Conservation (phyloP, 2,329 filamentous ascomycete genomes). For the Trichoderma sp. region DNA sequence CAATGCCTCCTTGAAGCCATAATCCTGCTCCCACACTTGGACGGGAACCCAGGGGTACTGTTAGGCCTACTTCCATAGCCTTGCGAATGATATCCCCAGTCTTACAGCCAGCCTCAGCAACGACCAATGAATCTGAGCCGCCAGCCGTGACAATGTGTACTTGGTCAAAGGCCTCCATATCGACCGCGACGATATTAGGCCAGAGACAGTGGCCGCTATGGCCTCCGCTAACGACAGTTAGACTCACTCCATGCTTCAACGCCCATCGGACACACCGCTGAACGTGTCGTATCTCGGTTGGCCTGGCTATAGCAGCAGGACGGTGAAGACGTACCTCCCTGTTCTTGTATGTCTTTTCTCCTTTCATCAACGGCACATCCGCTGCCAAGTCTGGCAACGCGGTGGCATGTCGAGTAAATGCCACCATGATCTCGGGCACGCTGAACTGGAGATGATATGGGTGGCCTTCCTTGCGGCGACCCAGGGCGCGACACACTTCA, state of each 20-base stretch:
- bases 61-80: constrained; percentile 52
- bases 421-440: constrained; percentile 53
- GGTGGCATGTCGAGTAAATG: constrained; percentile 53
- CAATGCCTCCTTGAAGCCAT: constrained; percentile 69
- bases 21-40: constrained; percentile 66
- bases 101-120: constrained; percentile 61
- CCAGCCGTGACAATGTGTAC: constrained; percentile 47
- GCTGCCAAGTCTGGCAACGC: constrained; percentile 48
- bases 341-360: constrained; percentile 51
- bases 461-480: constrained; percentile 43
- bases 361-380: constrained; percentile 44
- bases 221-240: constrained; percentile 61
- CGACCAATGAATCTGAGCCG: constrained; percentile 43
- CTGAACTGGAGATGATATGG: constrained; percentile 52
- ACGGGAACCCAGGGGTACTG: constrained; percentile 62
- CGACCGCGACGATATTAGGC: constrained; percentile 57
- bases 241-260: constrained; percentile 46
- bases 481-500: constrained; percentile 54
- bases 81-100: constrained; percentile 56
- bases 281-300: constrained; percentile 52
- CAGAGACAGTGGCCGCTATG: constrained; percentile 63
- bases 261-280: constrained; percentile 63
- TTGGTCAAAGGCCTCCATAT: constrained; percentile 61
- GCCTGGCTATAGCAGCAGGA: constrained; percentile 52
- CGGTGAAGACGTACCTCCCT: constrained; percentile 50